Base-by-base conservation (phyloP, 768 basidiomycete genomes). In the Mycena belliarum region DNA sequence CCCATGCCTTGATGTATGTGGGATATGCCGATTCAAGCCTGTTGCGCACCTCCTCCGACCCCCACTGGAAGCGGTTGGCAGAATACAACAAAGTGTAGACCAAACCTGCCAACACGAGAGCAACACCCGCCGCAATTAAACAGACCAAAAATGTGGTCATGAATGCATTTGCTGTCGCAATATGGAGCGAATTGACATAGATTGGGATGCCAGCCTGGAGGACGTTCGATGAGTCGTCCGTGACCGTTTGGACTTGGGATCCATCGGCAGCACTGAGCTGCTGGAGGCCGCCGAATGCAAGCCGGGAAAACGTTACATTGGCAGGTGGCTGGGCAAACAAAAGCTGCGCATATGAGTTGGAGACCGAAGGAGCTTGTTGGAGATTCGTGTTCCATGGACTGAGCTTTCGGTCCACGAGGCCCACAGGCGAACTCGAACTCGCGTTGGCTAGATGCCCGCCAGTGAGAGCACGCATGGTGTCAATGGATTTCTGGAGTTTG, bases 131-230 rank as follows among this genome's bases (percentile, higher is more conserved):
- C 33, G 91, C 68, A 51, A 92, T 84, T 64, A 98, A 79, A 11
- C 78, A 76, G 45, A 82, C 76, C 42, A 95, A 74, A 71, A 97
- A 95, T n/a, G 87, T 75, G 6, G 93, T 95, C 82, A 91, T 89
- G 74, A 93, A 97, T 8, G 89, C 89, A 73, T 97, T 95, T 52
- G 88, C 89, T 0, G 87, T 88, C 11, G 89, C 85, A 56, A 98
- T 89, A 52, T 86, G 83, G 24, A 91, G 71, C 15, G 83, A 82
- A 66, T 89, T 93, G 60, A 85, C 85, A 65, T 87, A 95, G 29
- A 91, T 88, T 5, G 93, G 92, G 23, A 96, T 72, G 21, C 93
- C 95, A 20, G 89, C 88, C 61, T 88, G 76, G 20, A 95, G 81
- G 33, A 89, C 73, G 69, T 92, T 89, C 23, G 78, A 71, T 1